Conservation (phyloP, 176 grass and related monocot species). For the Raddia guianensis region DNA sequence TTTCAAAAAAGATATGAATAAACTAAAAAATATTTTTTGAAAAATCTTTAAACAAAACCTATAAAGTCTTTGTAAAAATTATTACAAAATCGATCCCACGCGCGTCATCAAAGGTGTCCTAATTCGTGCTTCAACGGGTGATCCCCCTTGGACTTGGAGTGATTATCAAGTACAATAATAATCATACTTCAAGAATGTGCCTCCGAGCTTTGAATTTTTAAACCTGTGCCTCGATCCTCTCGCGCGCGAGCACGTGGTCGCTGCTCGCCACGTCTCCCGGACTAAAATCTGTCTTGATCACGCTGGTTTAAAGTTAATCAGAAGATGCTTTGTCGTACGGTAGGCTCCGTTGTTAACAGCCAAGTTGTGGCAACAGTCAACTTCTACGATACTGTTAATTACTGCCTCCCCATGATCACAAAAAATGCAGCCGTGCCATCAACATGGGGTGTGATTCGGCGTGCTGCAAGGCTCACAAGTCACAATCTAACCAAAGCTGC, state of each 20-base stretch:
- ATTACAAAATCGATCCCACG: too few species aligned
- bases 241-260: not conserved
- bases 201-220: not conserved
- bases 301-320: not conserved
- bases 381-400: not conserved
- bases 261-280: conserved; percentile 19
- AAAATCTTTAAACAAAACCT: too few species aligned
- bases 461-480: not conserved
- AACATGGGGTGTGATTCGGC: not conserved
- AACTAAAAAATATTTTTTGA: too few species aligned
- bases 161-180: too few species aligned
- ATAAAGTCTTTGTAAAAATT: too few species aligned
- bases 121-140: too few species aligned
- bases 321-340: not conserved
- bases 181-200: not conserved
- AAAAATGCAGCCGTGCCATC: not conserved
- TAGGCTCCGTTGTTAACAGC: not conserved
- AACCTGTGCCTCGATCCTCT: not conserved
- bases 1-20: too few species aligned
- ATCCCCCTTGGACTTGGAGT: too few species aligned
- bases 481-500: too few species aligned
- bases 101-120: too few species aligned
- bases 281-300: not conserved
- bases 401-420: not conserved
- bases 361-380: conserved; percentile 37